Evolutionary conservation across 805 yeast species (phyloP).

Genomic region (Pichia ethanolica): DNA sequence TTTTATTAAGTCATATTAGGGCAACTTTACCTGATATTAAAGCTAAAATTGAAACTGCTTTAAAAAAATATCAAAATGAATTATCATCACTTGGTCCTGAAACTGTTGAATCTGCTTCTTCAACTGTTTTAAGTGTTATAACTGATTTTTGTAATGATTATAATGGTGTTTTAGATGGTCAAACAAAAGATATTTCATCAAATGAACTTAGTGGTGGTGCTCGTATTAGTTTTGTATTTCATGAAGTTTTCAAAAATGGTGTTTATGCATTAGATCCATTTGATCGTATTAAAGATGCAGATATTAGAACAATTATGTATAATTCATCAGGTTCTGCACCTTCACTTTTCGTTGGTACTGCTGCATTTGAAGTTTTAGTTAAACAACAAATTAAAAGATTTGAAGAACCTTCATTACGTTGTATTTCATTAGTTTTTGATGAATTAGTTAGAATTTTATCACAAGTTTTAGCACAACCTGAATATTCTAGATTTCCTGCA

Average conservation of each 20-base stretch:
- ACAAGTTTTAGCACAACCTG: constrained; percentile 75
- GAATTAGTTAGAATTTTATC: constrained; percentile 87
- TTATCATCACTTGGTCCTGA: constrained; percentile 78
- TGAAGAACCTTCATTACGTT: constrained; percentile 86
- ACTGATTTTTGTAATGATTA: constrained; percentile 91
- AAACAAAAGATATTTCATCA: constrained; percentile 79
- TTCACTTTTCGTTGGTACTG: constrained; percentile 92
- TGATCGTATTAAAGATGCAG: constrained; percentile 92
- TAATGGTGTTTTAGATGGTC: constrained; percentile 86
- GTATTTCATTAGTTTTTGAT: constrained; percentile 86
- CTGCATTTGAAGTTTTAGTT: constrained; percentile 92
- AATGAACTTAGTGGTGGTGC: constrained; percentile 97
- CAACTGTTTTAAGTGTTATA: constrained; percentile 82
- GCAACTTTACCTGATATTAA: constrained; percentile 89
- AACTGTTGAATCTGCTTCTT: constrained; percentile 80
- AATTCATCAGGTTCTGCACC: constrained; percentile 96
- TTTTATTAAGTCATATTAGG: constrained; percentile 83
- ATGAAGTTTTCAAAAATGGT: constrained; percentile 92
- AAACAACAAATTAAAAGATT: constrained; percentile 89
- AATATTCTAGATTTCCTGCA: constrained; percentile 82
- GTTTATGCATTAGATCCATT: constrained; percentile 88
- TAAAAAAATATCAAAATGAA: constrained; percentile 79
- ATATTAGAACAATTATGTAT: constrained; percentile 93
- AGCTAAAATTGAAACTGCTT: constrained; percentile 75
- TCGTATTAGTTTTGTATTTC: constrained; percentile 92